A percentile compares a stretch with the other conserved stretches of the same genome.
phyloP scores from a whole-genome alignment of 1,284 basidiomycete genomes.

The Exobasidium rhododendri region DNA sequence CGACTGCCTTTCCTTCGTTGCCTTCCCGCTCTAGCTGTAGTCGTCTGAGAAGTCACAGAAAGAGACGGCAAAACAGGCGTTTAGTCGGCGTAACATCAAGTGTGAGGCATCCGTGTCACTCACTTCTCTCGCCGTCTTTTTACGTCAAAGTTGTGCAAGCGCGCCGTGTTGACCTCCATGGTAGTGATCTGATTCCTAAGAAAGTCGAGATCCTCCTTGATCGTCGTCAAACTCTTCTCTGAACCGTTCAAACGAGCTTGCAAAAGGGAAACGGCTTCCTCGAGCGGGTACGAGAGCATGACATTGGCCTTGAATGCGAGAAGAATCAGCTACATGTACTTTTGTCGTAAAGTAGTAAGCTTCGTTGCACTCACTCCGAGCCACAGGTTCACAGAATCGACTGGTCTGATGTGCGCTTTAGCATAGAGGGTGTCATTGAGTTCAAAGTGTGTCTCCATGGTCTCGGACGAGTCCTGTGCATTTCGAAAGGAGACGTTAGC shows the following conservation, averaged over 20 bases:
- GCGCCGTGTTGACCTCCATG: slow-evolving; percentile 96
- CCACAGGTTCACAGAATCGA: slow-evolving; percentile 89
- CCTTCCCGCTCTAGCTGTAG: not conserved
- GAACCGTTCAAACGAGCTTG: slow-evolving; percentile 74
- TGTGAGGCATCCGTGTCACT: too few species aligned
- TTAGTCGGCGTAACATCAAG: too few species aligned
- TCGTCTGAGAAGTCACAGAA: not conserved
- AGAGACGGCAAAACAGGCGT: too few species aligned
- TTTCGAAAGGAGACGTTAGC: not conserved
- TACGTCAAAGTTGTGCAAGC: slow-evolving; percentile 95
- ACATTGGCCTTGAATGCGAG: slow-evolving; percentile 64
- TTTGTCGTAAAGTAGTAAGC: not conserved
- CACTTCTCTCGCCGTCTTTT: slow-evolving; percentile 67
- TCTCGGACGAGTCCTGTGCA: slow-evolving; percentile 57
- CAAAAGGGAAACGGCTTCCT: slow-evolving; percentile 74
- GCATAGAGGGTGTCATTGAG: slow-evolving; percentile 92
- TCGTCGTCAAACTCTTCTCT: slow-evolving; percentile 66
- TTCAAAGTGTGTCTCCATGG: slow-evolving; percentile 83
- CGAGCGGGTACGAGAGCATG: slow-evolving; percentile 90
- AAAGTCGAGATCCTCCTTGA: slow-evolving; percentile 86
- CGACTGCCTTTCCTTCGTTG: not conserved
- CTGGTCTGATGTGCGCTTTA: slow-evolving; percentile 80
- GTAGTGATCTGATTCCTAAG: slow-evolving; percentile 91
- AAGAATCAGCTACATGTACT: not conserved
- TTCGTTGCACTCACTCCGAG: slow-evolving; percentile 67